Percentiles rank a stretch among this genome's conserved stretches.
These are phyloP conservation scores for Endoconidiophora laricicola DNA, from an alignment of 2,329 filamentous ascomycete genomes.

Conservation along the genomic window DNA sequence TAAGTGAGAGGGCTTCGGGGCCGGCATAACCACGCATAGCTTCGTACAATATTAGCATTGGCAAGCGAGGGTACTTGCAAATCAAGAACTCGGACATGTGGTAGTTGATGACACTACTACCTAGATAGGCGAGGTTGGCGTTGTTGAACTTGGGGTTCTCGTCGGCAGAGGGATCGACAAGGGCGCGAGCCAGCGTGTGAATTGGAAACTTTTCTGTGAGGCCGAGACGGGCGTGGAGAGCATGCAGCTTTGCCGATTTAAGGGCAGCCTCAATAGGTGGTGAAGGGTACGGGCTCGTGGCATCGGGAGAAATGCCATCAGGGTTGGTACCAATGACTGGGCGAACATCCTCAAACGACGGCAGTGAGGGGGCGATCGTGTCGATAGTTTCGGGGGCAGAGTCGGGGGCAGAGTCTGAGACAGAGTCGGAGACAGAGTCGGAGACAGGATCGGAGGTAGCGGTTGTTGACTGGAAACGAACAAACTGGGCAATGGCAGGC, in stretches of 20 bases:
- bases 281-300: slow-evolving; percentile 40
- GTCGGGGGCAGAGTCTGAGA: slow-evolving; percentile 14
- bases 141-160: slow-evolving; percentile 74
- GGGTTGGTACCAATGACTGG: slow-evolving; percentile 17
- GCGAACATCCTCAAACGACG: slow-evolving; percentile 11
- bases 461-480: slow-evolving; percentile 21
- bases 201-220: slow-evolving; percentile 70
- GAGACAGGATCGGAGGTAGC: slow-evolving; percentile 16
- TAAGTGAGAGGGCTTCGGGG: slow-evolving; percentile 50
- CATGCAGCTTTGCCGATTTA: slow-evolving; percentile 74
- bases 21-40: slow-evolving; percentile 76
- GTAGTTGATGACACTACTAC: slow-evolving; percentile 69
- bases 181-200: slow-evolving; percentile 67
- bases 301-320: slow-evolving; percentile 21
- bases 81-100: slow-evolving; percentile 79
- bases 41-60: slow-evolving; percentile 72
- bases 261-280: slow-evolving; percentile 50
- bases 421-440: slow-evolving; percentile 16
- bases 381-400: slow-evolving; percentile 10
- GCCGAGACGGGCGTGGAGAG: slow-evolving; percentile 75
- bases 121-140: slow-evolving; percentile 61
- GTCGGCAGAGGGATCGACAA: slow-evolving; percentile 78
- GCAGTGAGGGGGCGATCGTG: slow-evolving; percentile 8
- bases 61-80: slow-evolving; percentile 78
- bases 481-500: slow-evolving; percentile 9